Percentiles rank a stretch among this genome's conserved stretches.
Conservation (phyloP, 2,329 filamentous ascomycete species). For the Bisporella sp. region DNA sequence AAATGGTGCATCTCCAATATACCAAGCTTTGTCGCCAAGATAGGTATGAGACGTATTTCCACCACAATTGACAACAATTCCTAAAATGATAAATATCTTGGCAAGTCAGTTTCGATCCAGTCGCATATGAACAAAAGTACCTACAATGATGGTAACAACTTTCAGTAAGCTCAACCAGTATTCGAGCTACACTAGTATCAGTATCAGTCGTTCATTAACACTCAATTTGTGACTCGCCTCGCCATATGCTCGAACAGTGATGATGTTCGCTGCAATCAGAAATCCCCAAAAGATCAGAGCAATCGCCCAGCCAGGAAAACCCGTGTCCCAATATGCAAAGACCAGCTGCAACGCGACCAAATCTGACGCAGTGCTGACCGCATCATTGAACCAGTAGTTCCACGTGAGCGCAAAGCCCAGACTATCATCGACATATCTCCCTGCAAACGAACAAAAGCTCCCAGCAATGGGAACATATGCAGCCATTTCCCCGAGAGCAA, state of each 20-base stretch:
- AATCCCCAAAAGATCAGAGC: constrained; percentile 55
- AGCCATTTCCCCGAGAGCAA: constrained; percentile 54
- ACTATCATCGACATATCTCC: constrained; percentile 45
- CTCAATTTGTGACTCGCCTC: constrained; percentile 31
- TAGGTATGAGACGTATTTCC: constrained; percentile 46
- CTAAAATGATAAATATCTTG: constrained; percentile 55
- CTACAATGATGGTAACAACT: constrained; percentile 42
- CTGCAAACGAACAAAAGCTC: constrained; percentile 48
- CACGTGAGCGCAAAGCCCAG: constrained; percentile 46
- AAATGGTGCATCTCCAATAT: constrained; percentile 53
- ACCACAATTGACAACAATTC: constrained; percentile 53
- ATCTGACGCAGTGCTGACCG: constrained; percentile 52
- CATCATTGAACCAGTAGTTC: constrained; percentile 63
- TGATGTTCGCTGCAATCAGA: constrained; percentile 44
- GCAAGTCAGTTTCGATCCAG: not conserved
- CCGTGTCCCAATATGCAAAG: constrained; percentile 53
- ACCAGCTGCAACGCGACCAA: constrained; percentile 52
- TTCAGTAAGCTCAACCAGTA: constrained; percentile 52
- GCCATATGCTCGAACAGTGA: constrained; percentile 47
- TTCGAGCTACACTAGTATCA: constrained; percentile 32
- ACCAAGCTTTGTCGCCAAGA: constrained; percentile 52
- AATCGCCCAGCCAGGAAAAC: constrained; percentile 56
- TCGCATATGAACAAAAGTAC: constrained; percentile 5
- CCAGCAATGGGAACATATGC: constrained; percentile 48
- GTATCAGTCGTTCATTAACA: not conserved